phyloP scores from a whole-genome alignment of 129 eudicot genomes.

The Artemisia argyi region DNA sequence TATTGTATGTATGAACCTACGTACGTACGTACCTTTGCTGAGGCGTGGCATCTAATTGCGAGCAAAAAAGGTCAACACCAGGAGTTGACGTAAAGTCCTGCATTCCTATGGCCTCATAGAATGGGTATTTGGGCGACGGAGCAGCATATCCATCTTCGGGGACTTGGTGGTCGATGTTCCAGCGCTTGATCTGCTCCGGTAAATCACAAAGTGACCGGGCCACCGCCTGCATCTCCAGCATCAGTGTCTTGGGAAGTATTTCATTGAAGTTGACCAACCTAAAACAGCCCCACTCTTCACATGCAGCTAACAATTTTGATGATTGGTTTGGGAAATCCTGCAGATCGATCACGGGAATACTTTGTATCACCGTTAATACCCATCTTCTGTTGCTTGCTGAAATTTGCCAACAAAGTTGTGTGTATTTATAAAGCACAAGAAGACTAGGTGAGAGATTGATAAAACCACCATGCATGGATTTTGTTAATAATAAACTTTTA shows the following conservation, averaged over 20 bases:
- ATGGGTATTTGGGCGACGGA: background rate
- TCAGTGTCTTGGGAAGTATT: background rate
- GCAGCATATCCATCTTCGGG: background rate
- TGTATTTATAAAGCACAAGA: no score
- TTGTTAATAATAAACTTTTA: no score
- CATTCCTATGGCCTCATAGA: background rate
- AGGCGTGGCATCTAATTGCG: background rate
- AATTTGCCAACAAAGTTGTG: no score
- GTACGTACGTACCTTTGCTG: background rate
- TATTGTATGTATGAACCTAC: no score
- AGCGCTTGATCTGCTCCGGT: background rate
- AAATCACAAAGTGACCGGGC: background rate
- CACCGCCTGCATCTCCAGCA: constrained; percentile 2
- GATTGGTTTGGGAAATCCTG: constrained; percentile 2
- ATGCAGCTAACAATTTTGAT: background rate
- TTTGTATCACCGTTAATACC: background rate
- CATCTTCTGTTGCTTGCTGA: no score
- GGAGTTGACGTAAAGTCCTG: background rate
- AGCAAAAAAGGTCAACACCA: background rate
- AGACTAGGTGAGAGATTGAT: no score
- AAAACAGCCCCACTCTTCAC: constrained; percentile 4
- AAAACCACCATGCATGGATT: no score
- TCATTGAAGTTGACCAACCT: background rate
- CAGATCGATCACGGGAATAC: background rate
- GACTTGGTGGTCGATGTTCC: background rate